Evolutionary conservation across 2,329 filamentous ascomycete species (phyloP), one percentile per base, ranked within the genome.

Genomic region (Capronia americana): DNA sequence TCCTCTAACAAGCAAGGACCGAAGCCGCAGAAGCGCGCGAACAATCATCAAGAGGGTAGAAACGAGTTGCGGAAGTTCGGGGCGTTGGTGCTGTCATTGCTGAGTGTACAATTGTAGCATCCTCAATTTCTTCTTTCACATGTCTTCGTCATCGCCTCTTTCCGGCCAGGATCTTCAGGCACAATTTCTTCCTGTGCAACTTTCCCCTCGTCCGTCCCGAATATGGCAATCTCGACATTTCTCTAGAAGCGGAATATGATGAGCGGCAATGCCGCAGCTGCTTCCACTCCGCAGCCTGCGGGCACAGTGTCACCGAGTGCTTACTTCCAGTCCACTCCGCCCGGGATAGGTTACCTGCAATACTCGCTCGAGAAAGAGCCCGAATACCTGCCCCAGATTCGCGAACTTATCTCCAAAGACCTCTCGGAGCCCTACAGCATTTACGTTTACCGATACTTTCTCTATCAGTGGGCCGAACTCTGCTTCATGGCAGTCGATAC

Each of bases 381-480:
- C 60, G 80, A 82, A 63, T 89, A 95, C 76, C 88, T 99, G 50
- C 88, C 93, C 41, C 88, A 92, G 50, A 97, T 99, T 79, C 89
- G 94, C 63, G 89, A 93, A 64, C 82, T 99, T 75, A 99, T 99
- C 75, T 95, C 93, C 53, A 96, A 94, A 75, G 95, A 98, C 77
- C 85, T 99, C 57, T 98, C 94, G 73, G 95, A 99, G 79, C 95
- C 95, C 1, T 99, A 99, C 79, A 98, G 94, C 80, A 98, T 99
- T 77, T 99, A 99, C 81, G 95, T 99, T 65, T 99, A 98, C 79
- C 89, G 95, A 34, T 99, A 99, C 78, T 99, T 99, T 74, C 83
- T 99, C 20, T 97, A 96, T 76, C 93, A 98, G 85, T 99, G 95
- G 95, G 91, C 92, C 4, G 90, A 98, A 75, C 82, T 99, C n/a